Conservation (phyloP, 2,329 filamentous ascomycete species). For the Teratosphaeriaceae sp. region DNA sequence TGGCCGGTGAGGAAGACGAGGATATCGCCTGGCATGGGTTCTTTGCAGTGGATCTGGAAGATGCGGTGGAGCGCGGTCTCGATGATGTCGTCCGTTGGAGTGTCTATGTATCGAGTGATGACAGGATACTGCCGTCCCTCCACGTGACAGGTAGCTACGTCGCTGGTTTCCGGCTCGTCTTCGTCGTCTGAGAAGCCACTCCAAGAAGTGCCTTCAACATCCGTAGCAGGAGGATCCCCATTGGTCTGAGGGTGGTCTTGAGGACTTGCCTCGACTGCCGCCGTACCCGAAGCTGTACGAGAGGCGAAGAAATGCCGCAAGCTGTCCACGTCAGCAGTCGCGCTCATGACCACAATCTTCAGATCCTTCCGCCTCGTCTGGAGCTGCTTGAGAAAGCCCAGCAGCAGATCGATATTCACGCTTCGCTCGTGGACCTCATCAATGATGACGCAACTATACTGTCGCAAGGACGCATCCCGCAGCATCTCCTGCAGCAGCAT, state of each 20-base stretch:
- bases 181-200: conserved; percentile 1
- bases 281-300: conserved; percentile 22
- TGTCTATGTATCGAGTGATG: conserved; percentile 18
- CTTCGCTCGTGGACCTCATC: conserved; percentile 48
- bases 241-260: conserved; percentile 13
- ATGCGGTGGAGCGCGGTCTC: conserved; percentile 38
- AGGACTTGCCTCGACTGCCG: conserved; percentile 11
- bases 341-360: conserved; percentile 45
- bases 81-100: conserved; percentile 25
- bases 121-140: conserved; percentile 18
- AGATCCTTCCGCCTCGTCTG: conserved; percentile 29
- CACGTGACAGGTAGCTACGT: conserved; percentile 36
- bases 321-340: conserved; percentile 40
- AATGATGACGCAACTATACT: conserved; percentile 43
- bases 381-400: conserved; percentile 40
- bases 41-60: conserved; percentile 39
- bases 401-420: conserved; percentile 39
- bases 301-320: conserved; percentile 40
- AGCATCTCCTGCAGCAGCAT: conserved; percentile 42
- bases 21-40: conserved; percentile 38
- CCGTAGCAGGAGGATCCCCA: no score
- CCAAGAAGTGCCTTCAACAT: conserved; percentile 19
- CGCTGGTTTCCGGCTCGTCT: conserved; percentile 14
- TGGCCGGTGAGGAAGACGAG: conserved; percentile 45
- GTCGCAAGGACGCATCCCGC: conserved; percentile 36